Base-by-base conservation (phyloP, 495 filamentous ascomycete species). In the Chlorociboria aeruginascens region DNA sequence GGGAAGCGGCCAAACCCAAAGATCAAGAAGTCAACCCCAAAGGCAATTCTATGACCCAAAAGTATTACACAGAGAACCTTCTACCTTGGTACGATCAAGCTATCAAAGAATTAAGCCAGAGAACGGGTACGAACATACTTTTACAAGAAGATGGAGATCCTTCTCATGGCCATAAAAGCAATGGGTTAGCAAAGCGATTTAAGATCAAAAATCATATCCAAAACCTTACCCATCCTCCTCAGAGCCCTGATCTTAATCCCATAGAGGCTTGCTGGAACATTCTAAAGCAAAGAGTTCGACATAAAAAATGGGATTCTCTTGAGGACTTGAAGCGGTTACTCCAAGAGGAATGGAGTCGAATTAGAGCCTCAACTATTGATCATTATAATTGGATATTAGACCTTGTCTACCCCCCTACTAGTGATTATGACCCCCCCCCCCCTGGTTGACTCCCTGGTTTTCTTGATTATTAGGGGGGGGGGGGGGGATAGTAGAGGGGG, bases 41-140 rank as follows among this genome's bases (percentile, higher is more conserved):
- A 29, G 50, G 45, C 28, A 52, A 52, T 38, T 14, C 40, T 10
- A 52, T 52, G 45, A 47, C 50, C 8, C 45, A 48, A 45, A 52
- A 43, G 37, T 52, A 52, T 32, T 52, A 47, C 29, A 32, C 38
- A 25, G 45, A 52, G 30, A 28, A 39, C 29, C 43, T 52, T 28
- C 29, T 52, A 32, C 50, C 28, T 29, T 16, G 41, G 2, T 52
- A 52, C 37, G 36, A 42, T 25, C 29, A 39, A 7, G 43, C 49
- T 17, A 41, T 51, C 6, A 2, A 40, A 1, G 6, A 34, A 40
- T n/a, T 36, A 31, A 30, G 40, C 8, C 11, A 16, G 8, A 16
- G 7, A 12, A 10, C 37, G 8, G 8, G 10, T 16, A n/a, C 8
- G 31, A n/a, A 40, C 8, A 36, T 14, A 32, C 3, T 40, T 44